Base-by-base conservation (phyloP, 306 rosid species). In the Dalbergia oliveri region DNA sequence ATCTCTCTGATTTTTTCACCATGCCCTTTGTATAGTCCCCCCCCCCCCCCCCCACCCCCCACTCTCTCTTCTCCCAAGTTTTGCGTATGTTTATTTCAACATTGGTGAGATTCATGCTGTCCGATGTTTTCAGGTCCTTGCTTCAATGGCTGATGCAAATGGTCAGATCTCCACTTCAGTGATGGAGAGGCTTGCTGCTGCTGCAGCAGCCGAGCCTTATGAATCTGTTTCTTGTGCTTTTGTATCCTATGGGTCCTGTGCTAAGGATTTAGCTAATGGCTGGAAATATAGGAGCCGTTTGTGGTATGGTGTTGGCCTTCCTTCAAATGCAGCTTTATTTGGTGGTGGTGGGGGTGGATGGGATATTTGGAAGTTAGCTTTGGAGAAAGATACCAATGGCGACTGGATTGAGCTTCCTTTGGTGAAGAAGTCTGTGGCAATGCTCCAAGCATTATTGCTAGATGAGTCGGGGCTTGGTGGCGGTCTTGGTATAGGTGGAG, bases 401-500 rank as follows among this genome's bases (percentile, higher is more conserved):
- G 84, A 77, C 82, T 95, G 99, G 99, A 16, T 93, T 72, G 99
- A 95, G 78, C 96, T 90, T 90, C 93, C 97, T 76, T 81, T 95
- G 85, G 91, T 95, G 77, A 95, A 83, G 78, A 93, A 95, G 73
- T 95, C 98, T 53, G 89, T 95, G 77, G 94, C 92, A 76, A 91
- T 95, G 99, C 99, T 95, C 66, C 97, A 93, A 87, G 90, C 99
- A 64, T 85, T 95, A 69, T 89, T 95, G 73, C 89, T 95, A 81
- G 97, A 93, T 85, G 98, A 93, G 80, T 91, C 98, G 14, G 98
- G 98, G 76, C 92, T 90, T 67, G 98, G 99, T 64, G 99, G 99
- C 75, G 97, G 99, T 78, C 99, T 95, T 84, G 98, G 99, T 73
- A 95, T 95, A 59, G 99, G 99, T 59, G 93, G 96, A 82, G 99